Base-by-base conservation (phyloP, 192 early-diverging fungal genomes). In the Gryganskiella cystojenkinii region DNA sequence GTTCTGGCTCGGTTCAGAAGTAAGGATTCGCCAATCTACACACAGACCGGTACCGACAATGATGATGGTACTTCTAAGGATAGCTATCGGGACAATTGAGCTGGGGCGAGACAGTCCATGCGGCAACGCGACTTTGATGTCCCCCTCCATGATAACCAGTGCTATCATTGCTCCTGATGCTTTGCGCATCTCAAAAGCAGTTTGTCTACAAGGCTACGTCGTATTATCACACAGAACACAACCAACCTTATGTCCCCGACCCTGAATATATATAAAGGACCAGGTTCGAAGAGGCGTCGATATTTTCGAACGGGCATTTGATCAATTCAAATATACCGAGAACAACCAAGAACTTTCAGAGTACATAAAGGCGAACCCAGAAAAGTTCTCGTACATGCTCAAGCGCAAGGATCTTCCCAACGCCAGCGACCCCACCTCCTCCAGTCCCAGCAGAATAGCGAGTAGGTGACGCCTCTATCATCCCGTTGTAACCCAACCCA, bases 191-290 rank as follows among this genome's bases (percentile, higher is more conserved):
- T 40, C 7, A 5, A n/a, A n/a, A 40, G 7, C 37, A 40, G 40
- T 2, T 60, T 11, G 44, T 60, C 14, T 20, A 28, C 22, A 60
- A 60, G 43, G 24, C 24, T 3, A 10, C 42, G 25, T 60, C 57
- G 24, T 60, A 60, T 25, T 60, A 35, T 8, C 57, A 60, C 27
- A 44, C n/a, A 42, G 57, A 60, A 37, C 57, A 60, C 15, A 60
- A 44, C 25, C 35, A 44, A 7, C 20, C 22, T 37, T 4, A 42
- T 2, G 42, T 40, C 43, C 10, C 20, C 14, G 13, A 43, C 8
- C 17, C 19, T 11, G 43, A 28, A 4, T 60, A 42, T 35, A n/a
- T n/a, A 60, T 60, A 22, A 4, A 44, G 25, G 57, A 60, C 17
- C 57, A 60, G 15, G 33, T 40, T 24, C 37, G 57, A 13, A 10